Percentiles rank a stretch among this genome's conserved stretches.
Evolutionary conservation across 2,329 filamentous ascomycete genomes (phyloP).

Genomic region (Alternaria arborescens): DNA sequence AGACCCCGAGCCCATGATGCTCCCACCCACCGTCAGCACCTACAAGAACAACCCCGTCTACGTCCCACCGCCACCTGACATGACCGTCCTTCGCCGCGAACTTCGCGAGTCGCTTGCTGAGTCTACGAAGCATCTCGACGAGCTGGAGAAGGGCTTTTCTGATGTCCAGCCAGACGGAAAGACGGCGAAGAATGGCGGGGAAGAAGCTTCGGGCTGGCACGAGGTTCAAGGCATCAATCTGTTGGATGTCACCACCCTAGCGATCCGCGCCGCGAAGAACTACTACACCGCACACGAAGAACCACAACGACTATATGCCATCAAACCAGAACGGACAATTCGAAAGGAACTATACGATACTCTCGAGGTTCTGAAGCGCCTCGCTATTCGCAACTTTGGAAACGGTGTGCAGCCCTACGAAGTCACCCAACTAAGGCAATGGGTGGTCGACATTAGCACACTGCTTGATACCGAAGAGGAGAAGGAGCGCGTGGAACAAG

Average conservation of each 20-base stretch:
- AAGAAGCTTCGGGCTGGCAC: conserved; percentile 72
- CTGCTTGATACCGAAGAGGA: conserved; percentile 81
- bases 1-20: conserved; percentile 77
- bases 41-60: conserved; percentile 87
- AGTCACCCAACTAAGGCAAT: conserved; percentile 75
- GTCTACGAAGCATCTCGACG: conserved; percentile 72
- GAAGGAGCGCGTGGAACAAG: conserved; percentile 76
- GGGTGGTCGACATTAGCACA: conserved; percentile 79
- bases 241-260: conserved; percentile 89
- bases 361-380: conserved; percentile 89
- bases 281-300: conserved; percentile 95
- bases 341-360: conserved; percentile 84
- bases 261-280: conserved; percentile 93
- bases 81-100: conserved; percentile 77
- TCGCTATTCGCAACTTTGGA: conserved; percentile 86
- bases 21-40: conserved; percentile 96
- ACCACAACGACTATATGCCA: conserved; percentile 82
- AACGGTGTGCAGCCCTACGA: conserved; percentile 84
- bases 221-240: conserved; percentile 93
- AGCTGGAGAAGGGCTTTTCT: conserved; percentile 57
- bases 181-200: conserved; percentile 19
- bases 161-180: conserved; percentile 14
- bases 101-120: conserved; percentile 73
- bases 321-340: conserved; percentile 87
- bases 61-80: conserved; percentile 83